A percentile compares a stretch with the other conserved stretches of the same genome.
phyloP scores from a whole-genome alignment of 2,329 filamentous ascomycete genomes.

The Beauveria sp. region DNA sequence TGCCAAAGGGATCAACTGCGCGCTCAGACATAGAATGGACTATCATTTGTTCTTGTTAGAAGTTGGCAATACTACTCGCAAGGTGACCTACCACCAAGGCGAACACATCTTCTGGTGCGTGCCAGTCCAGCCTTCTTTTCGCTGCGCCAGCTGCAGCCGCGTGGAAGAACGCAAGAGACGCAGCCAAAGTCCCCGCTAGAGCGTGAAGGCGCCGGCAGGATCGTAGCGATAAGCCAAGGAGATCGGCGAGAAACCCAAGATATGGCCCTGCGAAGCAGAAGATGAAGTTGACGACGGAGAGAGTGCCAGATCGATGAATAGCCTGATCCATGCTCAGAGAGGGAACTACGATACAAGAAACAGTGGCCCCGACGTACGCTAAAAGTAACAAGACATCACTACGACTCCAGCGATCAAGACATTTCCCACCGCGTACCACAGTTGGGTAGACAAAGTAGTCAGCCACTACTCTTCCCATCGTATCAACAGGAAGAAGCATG shows the following conservation, averaged over 20 bases:
- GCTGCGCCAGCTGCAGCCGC: too few relatives aligned
- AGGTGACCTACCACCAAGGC: too few relatives aligned
- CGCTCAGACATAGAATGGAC: too few relatives aligned
- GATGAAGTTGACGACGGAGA: neutral
- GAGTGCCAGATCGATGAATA: neutral
- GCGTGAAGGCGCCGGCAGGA: too few relatives aligned
- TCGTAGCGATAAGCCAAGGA: neutral
- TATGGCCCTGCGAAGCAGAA: neutral
- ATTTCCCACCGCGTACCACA: neutral
- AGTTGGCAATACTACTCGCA: too few relatives aligned
- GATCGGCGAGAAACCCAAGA: neutral
- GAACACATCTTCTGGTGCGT: too few relatives aligned
- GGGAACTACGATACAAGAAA: neutral
- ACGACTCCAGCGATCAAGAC: neutral
- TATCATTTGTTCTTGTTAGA: too few relatives aligned
- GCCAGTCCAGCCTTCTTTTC: too few relatives aligned
- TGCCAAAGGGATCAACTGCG: too few relatives aligned
- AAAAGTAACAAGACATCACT: neutral
- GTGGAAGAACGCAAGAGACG: too few relatives aligned
- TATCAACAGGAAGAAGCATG: neutral
- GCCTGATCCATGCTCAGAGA: neutral
- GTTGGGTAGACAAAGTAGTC: neutral
- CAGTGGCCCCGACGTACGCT: neutral
- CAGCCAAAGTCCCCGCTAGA: too few relatives aligned
- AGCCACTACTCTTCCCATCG: neutral